Base-by-base conservation (phyloP, 2,329 filamentous ascomycete genomes). In the Colletotrichum liriopes region DNA sequence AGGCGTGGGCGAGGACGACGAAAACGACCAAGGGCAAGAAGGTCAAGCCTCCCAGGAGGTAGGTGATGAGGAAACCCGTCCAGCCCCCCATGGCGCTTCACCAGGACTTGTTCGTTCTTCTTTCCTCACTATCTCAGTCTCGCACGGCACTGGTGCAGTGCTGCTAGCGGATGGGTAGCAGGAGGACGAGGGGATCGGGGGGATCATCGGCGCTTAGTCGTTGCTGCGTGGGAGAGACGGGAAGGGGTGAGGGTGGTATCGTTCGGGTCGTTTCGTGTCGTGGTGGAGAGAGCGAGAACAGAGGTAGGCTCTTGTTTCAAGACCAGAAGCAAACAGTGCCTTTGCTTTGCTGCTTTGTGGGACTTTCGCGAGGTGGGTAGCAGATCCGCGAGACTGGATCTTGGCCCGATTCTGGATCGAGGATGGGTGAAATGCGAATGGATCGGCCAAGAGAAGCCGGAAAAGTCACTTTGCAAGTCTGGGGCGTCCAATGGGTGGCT, bases 21-120 rank as follows among this genome's bases (percentile, higher is more conserved):
- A 84, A 79, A 64, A 95, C 74, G 72, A 95, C 77, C 4, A 97
- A 85, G 39, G 95, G 95, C 71, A 98, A 80, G 80, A 98, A 96
- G 70, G 95, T 98, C 79, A 98, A 81, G 78, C 95, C 96, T 82
- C 95, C 95, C 71, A 97, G 84, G 75, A 97, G 81, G 86, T 98
- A 98, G 81, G 93, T 88, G 79, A 93, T 82, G 75, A 97, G 85
- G 79, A 96, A 91, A 77, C 80, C 80, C 41, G 84, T 84, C 84
- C 87, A 89, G 77, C 82, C 79, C 73, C 83, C 84, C 88, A 90
- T 90, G 75, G 78, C 59, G 45, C n/a, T 51, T 39, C 45, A 56
- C 45, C 45, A 3, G n/a, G 18, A 12, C 79, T 41, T 55, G 43
- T 61, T 43, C 35, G 59, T 35, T 52, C 32, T 41, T 32, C 29